Base-by-base conservation (phyloP, 1,284 basidiomycete genomes). In the Psilocybe mexicana region DNA sequence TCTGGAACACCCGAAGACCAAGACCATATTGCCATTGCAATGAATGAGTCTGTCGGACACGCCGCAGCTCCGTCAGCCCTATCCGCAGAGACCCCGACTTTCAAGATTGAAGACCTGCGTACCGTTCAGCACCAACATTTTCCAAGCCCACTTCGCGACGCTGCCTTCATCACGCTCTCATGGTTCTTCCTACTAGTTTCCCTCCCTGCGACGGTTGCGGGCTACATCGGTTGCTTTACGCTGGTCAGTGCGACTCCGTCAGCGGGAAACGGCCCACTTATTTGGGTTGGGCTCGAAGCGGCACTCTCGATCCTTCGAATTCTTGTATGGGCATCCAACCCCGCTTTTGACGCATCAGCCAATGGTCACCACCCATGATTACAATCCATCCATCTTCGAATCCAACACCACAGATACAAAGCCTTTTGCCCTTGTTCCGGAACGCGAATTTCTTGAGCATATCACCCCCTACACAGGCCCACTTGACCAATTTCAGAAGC, bases 221-320 rank as follows among this genome's bases (percentile, higher is more conserved):
- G 59, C 40, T 60, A 60, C 26, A 43, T 60, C 7, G 59, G 59
- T 2, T 57, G 55, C 36, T 60, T 60, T 43, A 50, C 48, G n/a
- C 55, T 60, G 12, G 43, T 60, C 6, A 42, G 49, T 18, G 43
- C 48, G 12, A 24, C 46, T 3, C 18, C 46, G 2, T 18, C 18
- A 18, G 18, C 18, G 18, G 12, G 40, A 2, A 40, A 24, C 18
- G 55, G 54, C 3, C 59, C 59, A 1, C 33, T 60, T 8, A 12
- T 57, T 2, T 60, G 59, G 55, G 40, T 60, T 6, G 47, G 55
- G n/a, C n/a, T 60, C 6, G 59, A 60, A 54, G 43, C 46, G 2
- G 14, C 40, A 3, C 43, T 60, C 1, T 60, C 51, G n/a, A 10
- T 60, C 3, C 7, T 60, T 25, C 30, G 59, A 18, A 54, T 60